Conservation (phyloP, 148 eudicot species). For the Nyssa sinensis region DNA sequence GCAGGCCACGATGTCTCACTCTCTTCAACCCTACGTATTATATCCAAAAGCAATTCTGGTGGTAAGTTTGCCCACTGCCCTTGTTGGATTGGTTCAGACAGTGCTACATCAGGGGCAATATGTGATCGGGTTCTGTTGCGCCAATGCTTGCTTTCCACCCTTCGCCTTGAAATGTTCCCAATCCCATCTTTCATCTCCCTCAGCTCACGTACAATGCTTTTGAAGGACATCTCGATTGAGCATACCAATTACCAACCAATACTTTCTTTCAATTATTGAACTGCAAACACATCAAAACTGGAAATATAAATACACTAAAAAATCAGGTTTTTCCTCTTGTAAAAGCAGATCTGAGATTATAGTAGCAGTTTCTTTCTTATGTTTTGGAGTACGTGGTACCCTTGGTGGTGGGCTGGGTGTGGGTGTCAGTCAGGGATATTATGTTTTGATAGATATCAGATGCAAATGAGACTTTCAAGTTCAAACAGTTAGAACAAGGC, state of each 20-base stretch:
- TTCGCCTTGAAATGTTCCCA: slow-evolving; percentile 60
- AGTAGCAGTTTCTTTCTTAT: slow-evolving; percentile 1
- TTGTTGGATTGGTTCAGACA: slow-evolving; percentile 46
- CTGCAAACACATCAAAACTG: slow-evolving; percentile 1
- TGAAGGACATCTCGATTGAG: slow-evolving; percentile 59
- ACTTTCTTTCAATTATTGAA: slow-evolving; percentile 2
- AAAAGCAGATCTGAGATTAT: not conserved
- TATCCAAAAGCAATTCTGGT: slow-evolving; percentile 80
- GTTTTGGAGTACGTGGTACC: no score
- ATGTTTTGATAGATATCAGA: no score
- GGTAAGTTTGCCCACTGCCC: slow-evolving; percentile 89
- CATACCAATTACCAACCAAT: slow-evolving; percentile 18
- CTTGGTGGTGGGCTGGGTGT: no score
- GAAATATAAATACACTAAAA: not conserved
- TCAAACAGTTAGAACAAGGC: not conserved
- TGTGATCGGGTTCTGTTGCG: slow-evolving; percentile 63
- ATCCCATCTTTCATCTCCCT: slow-evolving; percentile 74
- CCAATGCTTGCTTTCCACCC: slow-evolving; percentile 64
- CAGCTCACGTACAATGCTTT: slow-evolving; percentile 63
- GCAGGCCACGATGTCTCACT: slow-evolving; percentile 60
- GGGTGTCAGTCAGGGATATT: no score
- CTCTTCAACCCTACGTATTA: slow-evolving; percentile 52
- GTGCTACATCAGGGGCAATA: slow-evolving; percentile 72
- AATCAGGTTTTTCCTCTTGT: not conserved
- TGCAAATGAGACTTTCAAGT: not conserved